Evolutionary conservation across 345 rosid genomes (phyloP), one percentile per base, ranked within the genome.

Genomic region (Lepidium aucheri): DNA sequence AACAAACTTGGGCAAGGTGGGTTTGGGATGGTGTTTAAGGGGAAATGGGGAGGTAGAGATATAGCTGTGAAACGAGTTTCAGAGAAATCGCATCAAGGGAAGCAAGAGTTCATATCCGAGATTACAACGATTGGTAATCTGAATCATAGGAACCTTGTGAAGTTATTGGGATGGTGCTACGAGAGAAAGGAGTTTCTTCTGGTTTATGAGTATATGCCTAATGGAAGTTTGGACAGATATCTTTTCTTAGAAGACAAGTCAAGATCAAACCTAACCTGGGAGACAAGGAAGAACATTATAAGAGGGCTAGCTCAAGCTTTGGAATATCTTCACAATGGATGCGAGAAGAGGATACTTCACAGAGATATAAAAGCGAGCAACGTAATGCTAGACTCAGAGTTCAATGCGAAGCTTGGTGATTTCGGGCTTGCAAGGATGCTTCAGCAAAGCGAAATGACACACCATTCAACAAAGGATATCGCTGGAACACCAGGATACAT

Each of bases 401-500:
- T 75, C 81, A 77, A 79, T 3, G 85, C 96, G 0, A 77, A 58
- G 72, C 68, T 86, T 0, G 87, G 94, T 0, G 96, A 91, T 69
- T 91, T 91, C n/a, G 90, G 96, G 1, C 82, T 91, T 64, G 94
- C 96, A 0, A 62, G 90, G 44, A 87, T 82, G 18, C 81, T 87
- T 18, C 83, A 79, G 12, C 76, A 45, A n/a, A 78, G 77, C 2
- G 84, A 84, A 26, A 73, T 81, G 70, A 86, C 95, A 1, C 92
- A 91, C 66, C 87, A 89, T 69, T 80, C 89, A 0, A 89, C 95
- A 0, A 82, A 76, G 5, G 90, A 80, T 70, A 73, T 91, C 0
- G 86, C 92, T 1, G 86, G 98, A 55, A 91, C 98, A 7, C 84
- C 79, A 0, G 92, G 92, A 3, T 91, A 91, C 72, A 91, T 91